These are phyloP conservation scores for Ogataea zsoltii DNA, from an alignment of 805 yeast species.

Conservation along the genomic window DNA sequence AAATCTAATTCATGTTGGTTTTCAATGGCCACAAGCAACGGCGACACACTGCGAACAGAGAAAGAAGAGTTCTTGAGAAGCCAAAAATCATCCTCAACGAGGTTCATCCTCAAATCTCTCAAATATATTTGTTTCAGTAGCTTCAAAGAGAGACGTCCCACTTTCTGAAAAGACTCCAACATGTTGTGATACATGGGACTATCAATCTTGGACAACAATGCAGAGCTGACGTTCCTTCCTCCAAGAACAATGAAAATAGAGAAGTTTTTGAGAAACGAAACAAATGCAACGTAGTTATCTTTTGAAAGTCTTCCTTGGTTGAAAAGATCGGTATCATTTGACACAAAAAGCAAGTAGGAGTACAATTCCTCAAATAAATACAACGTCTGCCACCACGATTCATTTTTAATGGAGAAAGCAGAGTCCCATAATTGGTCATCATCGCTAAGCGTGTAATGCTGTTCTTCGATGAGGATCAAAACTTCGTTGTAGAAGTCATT, in stretches of 20 bases:
- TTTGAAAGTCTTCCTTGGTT: conserved; percentile 41
- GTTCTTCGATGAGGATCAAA: conserved; percentile 19
- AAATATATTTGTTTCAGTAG: conserved; percentile 64
- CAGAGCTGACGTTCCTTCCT: conserved; percentile 15
- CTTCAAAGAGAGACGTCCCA: conserved; percentile 41
- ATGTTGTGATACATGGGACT: conserved; percentile 11
- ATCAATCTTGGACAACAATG: conserved; percentile 10
- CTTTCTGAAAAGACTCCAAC: conserved; percentile 15
- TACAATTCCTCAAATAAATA: conserved; percentile 59
- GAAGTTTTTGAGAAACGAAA: conserved; percentile 49
- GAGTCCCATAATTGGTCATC: conserved; percentile 17
- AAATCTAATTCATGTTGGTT: conserved; percentile 12
- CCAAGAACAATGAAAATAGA: conserved; percentile 42
- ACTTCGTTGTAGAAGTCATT: conserved; percentile 22
- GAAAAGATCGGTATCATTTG: conserved; percentile 64
- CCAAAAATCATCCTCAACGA: conserved; percentile 61
- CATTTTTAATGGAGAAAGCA: conserved; percentile 18
- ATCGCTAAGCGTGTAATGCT: conserved; percentile 11
- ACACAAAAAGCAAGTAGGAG: conserved; percentile 65
- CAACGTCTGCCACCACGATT: conserved; percentile 38
- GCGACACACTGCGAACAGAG: conserved; percentile 20
- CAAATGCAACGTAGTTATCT: conserved; percentile 41
- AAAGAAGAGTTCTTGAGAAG: conserved; percentile 26
- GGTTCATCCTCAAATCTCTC: conserved; percentile 61
- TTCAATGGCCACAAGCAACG: conserved; percentile 22